Percentiles rank a stretch among this genome's conserved stretches.
Conservation (phyloP, 2,329 filamentous ascomycete genomes). For the Fusarium chlamydosporum region DNA sequence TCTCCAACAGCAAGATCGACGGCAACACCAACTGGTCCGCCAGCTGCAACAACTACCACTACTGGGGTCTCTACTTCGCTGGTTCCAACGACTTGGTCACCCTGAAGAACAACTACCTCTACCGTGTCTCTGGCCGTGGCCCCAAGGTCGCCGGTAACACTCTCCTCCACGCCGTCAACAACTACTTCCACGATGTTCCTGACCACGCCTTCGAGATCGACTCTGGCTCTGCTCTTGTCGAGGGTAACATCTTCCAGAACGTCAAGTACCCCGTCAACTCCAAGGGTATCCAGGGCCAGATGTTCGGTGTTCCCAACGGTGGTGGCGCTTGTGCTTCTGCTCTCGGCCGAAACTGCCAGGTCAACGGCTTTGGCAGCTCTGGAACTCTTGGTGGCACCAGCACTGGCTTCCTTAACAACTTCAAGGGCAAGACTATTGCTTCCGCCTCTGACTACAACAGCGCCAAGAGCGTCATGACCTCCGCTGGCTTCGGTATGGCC, state of each 20-base stretch:
- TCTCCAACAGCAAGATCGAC: conserved; percentile 73
- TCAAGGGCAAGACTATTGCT: conserved; percentile 68
- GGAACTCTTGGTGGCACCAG: conserved; percentile 59
- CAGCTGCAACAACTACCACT: conserved; percentile 71
- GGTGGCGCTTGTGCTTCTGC: conserved; percentile 58
- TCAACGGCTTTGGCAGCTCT: conserved; percentile 63
- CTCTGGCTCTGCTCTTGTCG: conserved; percentile 63
- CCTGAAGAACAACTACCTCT: conserved; percentile 72
- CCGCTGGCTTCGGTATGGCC: conserved; percentile 63
- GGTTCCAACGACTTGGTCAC: conserved; percentile 70
- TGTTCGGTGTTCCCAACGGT: conserved; percentile 54
- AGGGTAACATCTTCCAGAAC: conserved; percentile 72
- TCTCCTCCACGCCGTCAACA: conserved; percentile 72
- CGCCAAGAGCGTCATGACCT: conserved; percentile 56
- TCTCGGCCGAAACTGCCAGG: conserved; percentile 65
- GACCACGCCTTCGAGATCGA: conserved; percentile 71
- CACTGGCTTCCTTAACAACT: conserved; percentile 64
- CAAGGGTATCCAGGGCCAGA: conserved; percentile 50
- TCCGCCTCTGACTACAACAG: conserved; percentile 56
- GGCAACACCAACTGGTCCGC: conserved; percentile 68
- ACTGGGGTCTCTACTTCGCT: conserved; percentile 71
- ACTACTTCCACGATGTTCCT: conserved; percentile 69
- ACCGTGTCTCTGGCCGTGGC: conserved; percentile 69
- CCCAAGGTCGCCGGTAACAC: conserved; percentile 71
- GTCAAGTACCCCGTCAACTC: conserved; percentile 60